phyloP scores from a whole-genome alignment of 306 rosid species.

The Canavalia ensiformis region DNA sequence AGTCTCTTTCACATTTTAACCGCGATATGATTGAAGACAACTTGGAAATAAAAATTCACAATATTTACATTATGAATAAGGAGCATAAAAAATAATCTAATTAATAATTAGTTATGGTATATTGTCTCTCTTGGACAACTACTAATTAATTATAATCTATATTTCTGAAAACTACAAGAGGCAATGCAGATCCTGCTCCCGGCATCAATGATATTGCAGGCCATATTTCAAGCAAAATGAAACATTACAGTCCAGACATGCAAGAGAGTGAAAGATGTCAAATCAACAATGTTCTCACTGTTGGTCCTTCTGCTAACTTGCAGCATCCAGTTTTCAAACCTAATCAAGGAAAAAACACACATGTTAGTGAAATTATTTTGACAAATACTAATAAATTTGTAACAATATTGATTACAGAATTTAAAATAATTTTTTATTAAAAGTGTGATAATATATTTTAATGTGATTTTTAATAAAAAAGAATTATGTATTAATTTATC shows the following conservation, averaged over 20 bases:
- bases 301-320: not conserved
- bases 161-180: not conserved
- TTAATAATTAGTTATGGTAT: not conserved
- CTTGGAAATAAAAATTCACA: no score
- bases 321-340: not conserved
- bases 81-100: not conserved
- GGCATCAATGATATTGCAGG: conserved; percentile 17
- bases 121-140: not conserved
- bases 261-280: conserved; percentile 19
- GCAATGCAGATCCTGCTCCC: not conserved
- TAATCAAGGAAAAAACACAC: no score
- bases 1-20: conserved; percentile 36
- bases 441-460: no score
- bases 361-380: conserved; percentile 1
- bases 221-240: conserved; percentile 1
- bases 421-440: no score
- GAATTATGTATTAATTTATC: no score
- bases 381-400: no score
- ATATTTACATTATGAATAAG: not conserved
- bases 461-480: no score
- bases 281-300: not conserved
- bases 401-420: no score
- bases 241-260: conserved; percentile 19
- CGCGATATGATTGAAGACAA: not conserved
- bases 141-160: not conserved